phyloP scores from a whole-genome alignment of 139 green algal species.

The Auxenochlorella pyrenoidosa region DNA sequence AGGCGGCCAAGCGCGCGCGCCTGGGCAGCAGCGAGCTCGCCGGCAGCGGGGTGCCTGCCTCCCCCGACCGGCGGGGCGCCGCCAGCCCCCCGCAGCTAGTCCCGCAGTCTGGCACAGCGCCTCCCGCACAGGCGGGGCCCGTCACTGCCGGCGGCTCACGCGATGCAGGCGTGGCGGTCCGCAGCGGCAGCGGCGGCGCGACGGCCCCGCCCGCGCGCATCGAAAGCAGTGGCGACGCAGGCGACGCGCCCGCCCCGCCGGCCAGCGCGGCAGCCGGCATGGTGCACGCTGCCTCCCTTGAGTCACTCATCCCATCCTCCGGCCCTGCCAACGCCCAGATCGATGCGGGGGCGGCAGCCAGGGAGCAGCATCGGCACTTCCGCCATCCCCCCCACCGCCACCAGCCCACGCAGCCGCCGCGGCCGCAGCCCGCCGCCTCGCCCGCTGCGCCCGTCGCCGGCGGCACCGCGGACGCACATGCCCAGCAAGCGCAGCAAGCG shows the following conservation, averaged over 20 bases:
- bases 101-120: background rate
- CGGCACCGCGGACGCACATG: background rate
- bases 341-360: background rate
- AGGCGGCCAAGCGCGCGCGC: background rate
- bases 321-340: background rate
- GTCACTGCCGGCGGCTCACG: background rate
- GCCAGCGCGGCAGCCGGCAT: background rate
- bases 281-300: background rate
- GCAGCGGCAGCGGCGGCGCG: background rate
- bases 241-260: background rate
- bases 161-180: background rate
- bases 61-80: background rate
- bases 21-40: background rate
- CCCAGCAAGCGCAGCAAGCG: background rate
- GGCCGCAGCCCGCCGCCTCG: background rate
- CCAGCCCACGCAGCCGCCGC: background rate
- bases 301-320: background rate
- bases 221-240: background rate
- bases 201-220: background rate
- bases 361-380: background rate
- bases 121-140: background rate
- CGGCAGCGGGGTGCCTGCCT: background rate
- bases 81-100: background rate
- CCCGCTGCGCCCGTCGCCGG: background rate
- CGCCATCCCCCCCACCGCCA: background rate